Conservation (phyloP, 768 basidiomycete species). For the Infundibulicybe gibba region DNA sequence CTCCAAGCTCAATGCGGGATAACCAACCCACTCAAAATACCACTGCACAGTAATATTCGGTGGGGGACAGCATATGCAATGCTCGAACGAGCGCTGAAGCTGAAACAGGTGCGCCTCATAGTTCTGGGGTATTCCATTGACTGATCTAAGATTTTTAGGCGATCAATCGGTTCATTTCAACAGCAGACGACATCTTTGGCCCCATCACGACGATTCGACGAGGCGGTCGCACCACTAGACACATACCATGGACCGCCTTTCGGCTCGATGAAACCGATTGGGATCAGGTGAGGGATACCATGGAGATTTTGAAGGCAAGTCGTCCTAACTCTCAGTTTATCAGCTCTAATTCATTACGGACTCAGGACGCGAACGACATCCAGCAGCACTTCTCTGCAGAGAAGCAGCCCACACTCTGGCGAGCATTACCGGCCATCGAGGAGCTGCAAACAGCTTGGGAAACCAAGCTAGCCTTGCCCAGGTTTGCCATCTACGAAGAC, state of each 20-base stretch:
- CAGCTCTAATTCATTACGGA: neutral
- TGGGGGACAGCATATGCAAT: constrained; percentile 21
- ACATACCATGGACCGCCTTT: too few relatives aligned
- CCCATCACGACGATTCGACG: too few relatives aligned
- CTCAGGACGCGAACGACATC: neutral
- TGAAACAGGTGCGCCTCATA: too few relatives aligned
- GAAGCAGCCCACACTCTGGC: constrained; percentile 1
- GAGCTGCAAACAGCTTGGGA: too few relatives aligned
- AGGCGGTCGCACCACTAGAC: too few relatives aligned
- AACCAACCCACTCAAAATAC: constrained; percentile 10
- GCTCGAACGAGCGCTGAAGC: constrained; percentile 11
- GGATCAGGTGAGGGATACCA: neutral
- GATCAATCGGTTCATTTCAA: too few relatives aligned
- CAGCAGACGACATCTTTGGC: too few relatives aligned
- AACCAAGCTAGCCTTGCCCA: too few relatives aligned
- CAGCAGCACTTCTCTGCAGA: constrained; percentile 1
- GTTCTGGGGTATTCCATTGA: too few relatives aligned
- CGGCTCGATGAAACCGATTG: neutral
- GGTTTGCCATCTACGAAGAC: constrained; percentile 2
- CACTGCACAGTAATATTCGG: constrained; percentile 17
- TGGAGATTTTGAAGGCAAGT: neutral
- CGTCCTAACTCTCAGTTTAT: neutral
- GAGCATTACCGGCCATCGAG: neutral
- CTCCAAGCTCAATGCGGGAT: constrained; percentile 12
- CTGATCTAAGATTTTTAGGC: too few relatives aligned